Conservation (phyloP, 768 basidiomycete species). For the Lactarius tabidus region DNA sequence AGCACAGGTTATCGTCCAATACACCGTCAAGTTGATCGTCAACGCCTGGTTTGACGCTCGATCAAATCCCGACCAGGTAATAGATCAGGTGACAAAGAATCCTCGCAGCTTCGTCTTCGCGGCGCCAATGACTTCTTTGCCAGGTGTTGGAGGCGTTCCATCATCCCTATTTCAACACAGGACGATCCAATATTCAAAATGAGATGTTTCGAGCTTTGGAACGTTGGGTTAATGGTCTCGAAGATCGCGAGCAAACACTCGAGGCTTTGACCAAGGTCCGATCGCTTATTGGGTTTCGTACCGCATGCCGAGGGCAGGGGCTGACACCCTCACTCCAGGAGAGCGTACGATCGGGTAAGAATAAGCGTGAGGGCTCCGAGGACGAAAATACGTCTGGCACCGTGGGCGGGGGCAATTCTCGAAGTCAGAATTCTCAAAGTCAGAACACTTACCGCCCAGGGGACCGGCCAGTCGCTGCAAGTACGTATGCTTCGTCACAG, state of each 20-base stretch:
- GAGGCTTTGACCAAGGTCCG: constrained; percentile 50
- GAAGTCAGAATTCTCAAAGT: constrained; percentile 1
- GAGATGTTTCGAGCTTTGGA: constrained; percentile 57
- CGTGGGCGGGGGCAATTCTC: neutral
- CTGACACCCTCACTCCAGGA: neutral
- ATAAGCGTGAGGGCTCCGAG: constrained; percentile 12
- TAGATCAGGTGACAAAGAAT: constrained; percentile 39
- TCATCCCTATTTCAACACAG: constrained; percentile 61
- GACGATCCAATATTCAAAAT: constrained; percentile 50
- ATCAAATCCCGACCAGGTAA: constrained; percentile 41
- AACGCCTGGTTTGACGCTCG: constrained; percentile 50
- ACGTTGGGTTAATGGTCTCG: constrained; percentile 49
- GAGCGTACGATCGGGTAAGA: constrained; percentile 14
- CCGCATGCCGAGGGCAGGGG: neutral
- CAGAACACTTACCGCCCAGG: neutral
- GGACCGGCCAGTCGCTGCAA: neutral
- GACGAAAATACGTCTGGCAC: constrained; percentile 14
- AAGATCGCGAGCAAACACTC: constrained; percentile 44
- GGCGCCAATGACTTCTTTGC: neutral
- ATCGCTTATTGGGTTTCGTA: neutral
- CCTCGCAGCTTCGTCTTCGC: neutral
- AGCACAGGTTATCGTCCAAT: constrained; percentile 60
- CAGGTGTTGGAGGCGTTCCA: constrained; percentile 62
- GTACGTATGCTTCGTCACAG: constrained; percentile 5
- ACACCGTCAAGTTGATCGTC: constrained; percentile 58